Base-by-base conservation (phyloP, 805 yeast genomes). In the Starmerella potacharoeniae region DNA sequence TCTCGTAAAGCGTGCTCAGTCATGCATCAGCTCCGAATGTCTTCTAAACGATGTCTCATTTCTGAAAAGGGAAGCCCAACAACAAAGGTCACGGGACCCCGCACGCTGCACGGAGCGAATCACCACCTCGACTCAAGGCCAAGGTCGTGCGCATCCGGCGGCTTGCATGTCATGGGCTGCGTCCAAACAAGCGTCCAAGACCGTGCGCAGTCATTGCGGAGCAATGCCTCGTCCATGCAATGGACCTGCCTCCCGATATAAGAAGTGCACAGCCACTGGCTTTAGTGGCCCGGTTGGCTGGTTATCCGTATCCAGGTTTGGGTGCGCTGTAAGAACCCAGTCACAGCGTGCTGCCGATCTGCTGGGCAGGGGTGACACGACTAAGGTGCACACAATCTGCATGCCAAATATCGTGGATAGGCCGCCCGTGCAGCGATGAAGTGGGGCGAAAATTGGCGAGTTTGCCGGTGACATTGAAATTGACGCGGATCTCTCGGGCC, bases 391-490 rank as follows among this genome's bases (percentile, higher is more conserved):
- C 49, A 17, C n/a, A 28, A 17, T 33, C 28, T 46, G 49, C 49
- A 34, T 46, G 49, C 49, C 49, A 34, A 34, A 46, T 34, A 46
- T 28, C 49, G 49, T 17, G 49, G 49, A 22, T 42, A 42, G 28
- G 42, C 45, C 45, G 45, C 45, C 45, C 45, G 45, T 31, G 10
- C 22, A 29, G 45, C 45, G 31, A 11, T 17, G 29, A 40, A 40
- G 43, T 13, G 43, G 43, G 43, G 43, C 16, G 43, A 40, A 17
- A 22, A 33, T 7, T 33, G 11, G 8, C 35, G 4, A 36, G 9
- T 36, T 14, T 10, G 39, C 39, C n/a, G 35, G 11, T 8, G 11
- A 10, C 35, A 7, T 10, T 22, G 22, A 22, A 22, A 22, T 22
- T 22, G 22, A 22, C 22, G 22, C 3, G 22, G 22, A 22, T 22